These are phyloP conservation scores for Cordyceps pruinosa DNA, from an alignment of 2,329 filamentous ascomycete species.

Conservation along the genomic window DNA sequence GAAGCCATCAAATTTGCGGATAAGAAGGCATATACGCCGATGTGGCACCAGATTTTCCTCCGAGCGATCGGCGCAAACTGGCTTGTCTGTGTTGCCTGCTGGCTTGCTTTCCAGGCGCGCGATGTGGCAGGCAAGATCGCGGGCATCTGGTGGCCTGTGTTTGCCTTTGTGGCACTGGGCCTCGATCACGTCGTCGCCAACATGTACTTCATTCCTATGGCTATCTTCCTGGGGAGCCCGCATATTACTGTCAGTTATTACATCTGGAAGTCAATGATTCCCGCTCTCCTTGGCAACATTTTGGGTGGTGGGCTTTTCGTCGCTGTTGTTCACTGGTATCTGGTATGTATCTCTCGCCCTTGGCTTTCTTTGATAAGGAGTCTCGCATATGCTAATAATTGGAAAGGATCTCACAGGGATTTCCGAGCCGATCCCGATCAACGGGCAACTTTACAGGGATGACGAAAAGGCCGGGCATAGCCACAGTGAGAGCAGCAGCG, in stretches of 20 bases:
- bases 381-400: background rate
- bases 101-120: slow-evolving; percentile 36
- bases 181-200: slow-evolving; percentile 52
- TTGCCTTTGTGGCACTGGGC: slow-evolving; percentile 43
- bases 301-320: slow-evolving; percentile 44
- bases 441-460: background rate
- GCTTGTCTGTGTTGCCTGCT: slow-evolving; percentile 48
- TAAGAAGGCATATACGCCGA: slow-evolving; percentile 38
- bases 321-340: slow-evolving; percentile 27
- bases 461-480: background rate
- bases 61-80: slow-evolving; percentile 48
- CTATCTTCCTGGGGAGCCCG: slow-evolving; percentile 39
- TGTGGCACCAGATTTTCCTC: slow-evolving; percentile 46
- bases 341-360: background rate
- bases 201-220: slow-evolving; percentile 45
- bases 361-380: too few relatives aligned
- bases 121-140: slow-evolving; percentile 45
- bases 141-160: slow-evolving; percentile 48
- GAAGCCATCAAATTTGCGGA: slow-evolving; percentile 38
- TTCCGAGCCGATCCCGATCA: background rate
- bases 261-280: slow-evolving; percentile 49
- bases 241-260: slow-evolving; percentile 40
- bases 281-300: slow-evolving; percentile 43
- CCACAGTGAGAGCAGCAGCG: slow-evolving; percentile 2
- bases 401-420: background rate